Base-by-base conservation (phyloP, 2,329 filamentous ascomycete genomes). In the Aureobasidium zeae region DNA sequence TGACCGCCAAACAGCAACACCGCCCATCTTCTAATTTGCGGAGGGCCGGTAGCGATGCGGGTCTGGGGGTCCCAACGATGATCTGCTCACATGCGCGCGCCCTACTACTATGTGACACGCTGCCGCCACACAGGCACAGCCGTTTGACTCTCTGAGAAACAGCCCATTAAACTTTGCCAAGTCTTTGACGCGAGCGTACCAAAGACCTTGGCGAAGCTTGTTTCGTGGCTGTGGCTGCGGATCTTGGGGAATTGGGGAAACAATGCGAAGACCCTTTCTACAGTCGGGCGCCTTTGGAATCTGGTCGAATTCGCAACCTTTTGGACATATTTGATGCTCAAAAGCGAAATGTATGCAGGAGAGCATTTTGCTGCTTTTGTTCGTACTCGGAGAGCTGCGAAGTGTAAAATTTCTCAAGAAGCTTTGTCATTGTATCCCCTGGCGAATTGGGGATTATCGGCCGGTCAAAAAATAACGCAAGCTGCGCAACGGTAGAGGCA, bases 391-490 rank as follows among this genome's bases (percentile, higher is more conserved):
- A 24, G n/a, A n/a, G n/a, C n/a, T n/a, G n/a, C n/a, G n/a, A n/a
- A n/a, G n/a, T n/a, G n/a, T n/a, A n/a, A n/a, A n/a, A n/a, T n/a
- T n/a, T n/a, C n/a, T n/a, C n/a, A n/a, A n/a, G n/a, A n/a, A n/a
- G n/a, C n/a, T n/a, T n/a, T n/a, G n/a, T 8, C 13, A 30, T 17
- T 16, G 36, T 25, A 4, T 22, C 25, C 25, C 36, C 29, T n/a
- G 39, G 37, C 37, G 20, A 32, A 34, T 19, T 43, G 29, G 39
- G 39, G 39, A 43, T 43, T 43, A n/a, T n/a, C n/a, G 39, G 39
- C 34, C 39, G 15, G 28, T 20, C 39, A 43, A 30, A 43, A 43
- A 43, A 43, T 43, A 33, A 17, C 39, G 39, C 39, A 43, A 34
- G 13, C 16, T 17, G 39, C 28, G 16, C 29, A 43, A 43, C 39